Conservation (phyloP, 1,284 basidiomycete species). For the Bondarzewia mesenterica region DNA sequence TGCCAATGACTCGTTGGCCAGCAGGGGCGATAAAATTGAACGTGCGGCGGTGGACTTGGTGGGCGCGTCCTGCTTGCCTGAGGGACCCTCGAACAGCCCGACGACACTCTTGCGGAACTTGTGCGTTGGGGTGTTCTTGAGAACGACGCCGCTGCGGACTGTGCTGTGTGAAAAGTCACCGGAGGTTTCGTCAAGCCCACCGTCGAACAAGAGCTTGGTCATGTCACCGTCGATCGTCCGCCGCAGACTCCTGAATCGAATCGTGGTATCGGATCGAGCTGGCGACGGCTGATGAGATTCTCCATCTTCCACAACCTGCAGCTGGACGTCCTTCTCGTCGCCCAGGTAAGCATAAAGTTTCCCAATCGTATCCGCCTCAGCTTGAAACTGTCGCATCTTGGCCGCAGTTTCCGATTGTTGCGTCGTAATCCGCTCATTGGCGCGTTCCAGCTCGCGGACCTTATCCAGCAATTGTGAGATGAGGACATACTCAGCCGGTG, state of each 20-base stretch:
- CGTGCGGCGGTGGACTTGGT: not conserved
- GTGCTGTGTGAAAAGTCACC: constrained; percentile 28
- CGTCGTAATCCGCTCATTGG: constrained; percentile 62
- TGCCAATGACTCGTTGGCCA: not conserved
- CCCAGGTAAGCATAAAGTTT: constrained; percentile 65
- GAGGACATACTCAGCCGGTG: constrained; percentile 34
- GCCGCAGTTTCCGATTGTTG: constrained; percentile 56
- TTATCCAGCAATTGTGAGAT: constrained; percentile 69
- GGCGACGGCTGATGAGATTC: constrained; percentile 16
- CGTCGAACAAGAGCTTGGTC: constrained; percentile 15
- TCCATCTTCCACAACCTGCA: constrained; percentile 33
- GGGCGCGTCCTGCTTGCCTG: constrained; percentile 3
- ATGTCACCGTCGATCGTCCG: constrained; percentile 27
- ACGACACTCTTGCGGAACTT: constrained; percentile 51
- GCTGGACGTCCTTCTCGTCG: constrained; percentile 42
- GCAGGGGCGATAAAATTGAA: not conserved
- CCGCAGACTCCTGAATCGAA: constrained; percentile 37
- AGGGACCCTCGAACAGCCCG: constrained; percentile 47
- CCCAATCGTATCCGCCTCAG: constrained; percentile 62
- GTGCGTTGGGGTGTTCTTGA: constrained; percentile 14
- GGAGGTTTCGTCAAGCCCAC: constrained; percentile 21
- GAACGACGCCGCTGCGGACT: constrained; percentile 13
- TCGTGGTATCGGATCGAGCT: constrained; percentile 18
- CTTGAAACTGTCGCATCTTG: constrained; percentile 58
- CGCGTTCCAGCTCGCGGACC: constrained; percentile 70